Evolutionary conservation across 148 eudicot genomes (phyloP), one percentile per base, ranked within the genome.

Genomic region (Fagopyrum esculentum): DNA sequence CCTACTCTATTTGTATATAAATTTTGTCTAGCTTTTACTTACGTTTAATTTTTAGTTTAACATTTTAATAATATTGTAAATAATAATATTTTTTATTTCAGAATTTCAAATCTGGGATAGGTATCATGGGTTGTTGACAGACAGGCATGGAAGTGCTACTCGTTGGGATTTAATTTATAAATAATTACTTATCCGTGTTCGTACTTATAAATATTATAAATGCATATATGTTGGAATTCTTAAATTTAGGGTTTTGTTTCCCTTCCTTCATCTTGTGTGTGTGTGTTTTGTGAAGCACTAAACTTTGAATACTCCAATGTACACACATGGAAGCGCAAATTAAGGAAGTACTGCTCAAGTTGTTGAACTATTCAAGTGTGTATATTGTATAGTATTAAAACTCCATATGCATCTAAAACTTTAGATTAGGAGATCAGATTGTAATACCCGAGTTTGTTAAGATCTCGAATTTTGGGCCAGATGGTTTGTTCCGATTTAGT

Each of bases 111-210:
- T 61, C 15, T 30, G 44, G 1, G 10, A 30, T 29, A 9, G 40
- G 43, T 13, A 63, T 29, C 69, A 63, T 63, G 69, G 44, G 69
- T 5, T 63, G 69, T 29, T 10, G 45, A 63, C 69, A 63, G n/a
- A 30, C 16, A 63, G 45, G 30, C 13, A 60, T 60, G 45, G 69
- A 63, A 63, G 69, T 63, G 45, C 69, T 61, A 61, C 68, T 61
- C 9, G 68, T 61, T 61, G 68, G 11, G 43, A 61, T 61, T 17
- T 61, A 29, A 1, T 59, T 59, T 59, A 59, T 19, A 63, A 49
- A 26, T 61, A 61, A 26, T 9, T 11, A 5, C 5, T 63, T 6
- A 63, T 30, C 43, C 68, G 29, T 61, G 68, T 61, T 61, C 30
- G 69, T 44, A 9, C 1, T 22, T 7, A 35, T 8, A 3, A 59